Conservation (phyloP, 495 filamentous ascomycete genomes). For the Tuber umbilicatum region DNA sequence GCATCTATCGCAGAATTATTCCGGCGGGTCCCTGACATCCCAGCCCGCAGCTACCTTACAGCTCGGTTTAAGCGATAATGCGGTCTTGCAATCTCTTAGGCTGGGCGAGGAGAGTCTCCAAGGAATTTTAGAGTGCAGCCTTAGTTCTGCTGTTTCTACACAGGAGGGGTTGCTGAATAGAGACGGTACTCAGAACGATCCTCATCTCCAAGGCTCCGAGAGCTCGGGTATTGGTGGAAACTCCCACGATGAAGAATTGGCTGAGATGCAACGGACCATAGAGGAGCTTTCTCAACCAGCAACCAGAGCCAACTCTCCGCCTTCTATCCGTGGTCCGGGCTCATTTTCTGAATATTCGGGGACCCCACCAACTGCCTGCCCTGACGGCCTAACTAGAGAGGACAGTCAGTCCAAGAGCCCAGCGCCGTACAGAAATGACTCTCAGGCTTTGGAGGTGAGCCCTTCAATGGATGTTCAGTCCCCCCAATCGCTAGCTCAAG, state of each 20-base stretch:
- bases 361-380: background rate
- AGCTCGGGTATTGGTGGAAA: background rate
- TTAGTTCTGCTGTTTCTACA: background rate
- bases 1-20: background rate
- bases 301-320: constrained; percentile 18
- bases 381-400: background rate
- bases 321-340: background rate
- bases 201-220: background rate
- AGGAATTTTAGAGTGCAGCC: background rate
- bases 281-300: constrained; percentile 17
- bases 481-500: background rate
- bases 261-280: constrained; percentile 22
- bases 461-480: background rate
- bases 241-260: constrained; percentile 8
- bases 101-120: background rate
- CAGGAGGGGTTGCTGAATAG: background rate
- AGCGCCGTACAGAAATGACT: background rate
- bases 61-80: background rate
- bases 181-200: background rate
- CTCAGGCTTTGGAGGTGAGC: background rate
- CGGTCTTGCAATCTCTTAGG: background rate
- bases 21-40: background rate
- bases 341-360: background rate
- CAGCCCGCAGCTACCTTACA: background rate
- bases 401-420: background rate